Percentiles rank a stretch among this genome's conserved stretches.
Conservation (phyloP, 257 asterid species). For the Lycium ferocissimum region DNA sequence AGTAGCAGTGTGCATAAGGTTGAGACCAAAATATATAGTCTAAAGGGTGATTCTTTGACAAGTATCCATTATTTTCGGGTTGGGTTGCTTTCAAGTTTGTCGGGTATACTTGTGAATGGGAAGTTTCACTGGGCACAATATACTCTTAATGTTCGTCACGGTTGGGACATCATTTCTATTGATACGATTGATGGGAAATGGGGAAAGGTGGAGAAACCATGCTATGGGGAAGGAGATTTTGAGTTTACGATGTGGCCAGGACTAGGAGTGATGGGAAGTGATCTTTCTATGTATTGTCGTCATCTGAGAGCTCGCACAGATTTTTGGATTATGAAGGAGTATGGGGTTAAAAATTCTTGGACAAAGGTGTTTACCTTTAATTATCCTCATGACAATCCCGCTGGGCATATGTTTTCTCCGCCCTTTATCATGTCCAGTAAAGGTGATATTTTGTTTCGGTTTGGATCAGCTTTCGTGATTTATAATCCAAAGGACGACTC, state of each 20-base stretch:
- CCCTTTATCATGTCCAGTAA: neutral
- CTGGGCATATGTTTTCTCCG: neutral
- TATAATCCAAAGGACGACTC: neutral
- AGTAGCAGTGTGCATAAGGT: neutral
- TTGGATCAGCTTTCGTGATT: neutral
- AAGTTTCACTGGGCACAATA: neutral
- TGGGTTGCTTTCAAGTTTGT: neutral
- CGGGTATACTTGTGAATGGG: conserved; percentile 8
- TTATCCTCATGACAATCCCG: neutral
- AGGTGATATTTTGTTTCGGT: neutral
- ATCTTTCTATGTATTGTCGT: neutral
- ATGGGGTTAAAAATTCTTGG: conserved; percentile 39
- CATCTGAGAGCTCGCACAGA: conserved; percentile 30
- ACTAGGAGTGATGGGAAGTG: neutral
- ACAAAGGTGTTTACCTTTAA: neutral
- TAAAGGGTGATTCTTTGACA: neutral
- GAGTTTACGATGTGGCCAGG: no score
- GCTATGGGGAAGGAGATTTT: neutral
- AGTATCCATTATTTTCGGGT: neutral
- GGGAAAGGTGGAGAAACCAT: neutral
- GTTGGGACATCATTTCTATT: neutral
- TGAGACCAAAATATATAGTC: neutral
- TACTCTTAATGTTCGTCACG: neutral
- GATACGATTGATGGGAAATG: neutral
- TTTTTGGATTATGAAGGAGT: conserved; percentile 59